These are phyloP conservation scores for Dendrobium huoshanense DNA, from an alignment of 106 monocot species.

Conservation along the genomic window DNA sequence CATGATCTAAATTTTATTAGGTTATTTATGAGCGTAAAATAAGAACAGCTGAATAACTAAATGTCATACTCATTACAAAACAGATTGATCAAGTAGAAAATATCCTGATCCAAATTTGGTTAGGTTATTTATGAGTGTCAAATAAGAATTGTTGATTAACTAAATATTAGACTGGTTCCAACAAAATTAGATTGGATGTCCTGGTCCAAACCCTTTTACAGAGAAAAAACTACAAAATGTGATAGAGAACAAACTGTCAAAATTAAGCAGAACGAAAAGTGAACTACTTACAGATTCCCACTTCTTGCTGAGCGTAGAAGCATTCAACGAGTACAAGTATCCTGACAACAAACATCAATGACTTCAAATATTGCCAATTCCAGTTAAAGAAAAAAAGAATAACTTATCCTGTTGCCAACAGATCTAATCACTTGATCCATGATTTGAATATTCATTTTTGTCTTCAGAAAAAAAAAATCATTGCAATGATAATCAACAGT, in stretches of 20 bases:
- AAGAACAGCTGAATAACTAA: too few relatives aligned
- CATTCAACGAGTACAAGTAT: slow-evolving; percentile 83
- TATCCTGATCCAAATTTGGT: neutral
- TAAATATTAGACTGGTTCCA: neutral
- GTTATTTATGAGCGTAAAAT: too few relatives aligned
- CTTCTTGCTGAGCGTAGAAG: slow-evolving; percentile 82
- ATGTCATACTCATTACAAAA: too few relatives aligned
- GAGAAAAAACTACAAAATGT: neutral
- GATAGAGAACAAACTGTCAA: neutral
- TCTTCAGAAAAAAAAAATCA: too few relatives aligned
- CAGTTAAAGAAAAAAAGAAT: neutral
- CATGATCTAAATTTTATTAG: too few relatives aligned
- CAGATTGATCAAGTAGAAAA: neutral
- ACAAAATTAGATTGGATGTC: neutral
- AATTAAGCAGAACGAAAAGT: neutral
- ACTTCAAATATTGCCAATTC: neutral
- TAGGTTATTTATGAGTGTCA: neutral
- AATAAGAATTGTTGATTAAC: neutral
- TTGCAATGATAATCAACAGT: neutral
- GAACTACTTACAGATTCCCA: slow-evolving; percentile 68
- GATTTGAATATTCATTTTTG: too few relatives aligned
- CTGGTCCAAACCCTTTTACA: neutral
- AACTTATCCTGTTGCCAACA: neutral
- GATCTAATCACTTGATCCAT: neutral
- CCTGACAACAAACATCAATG: slow-evolving; percentile 34